Conservation (phyloP, 768 basidiomycete genomes). For the Lactifluus echinatus region DNA sequence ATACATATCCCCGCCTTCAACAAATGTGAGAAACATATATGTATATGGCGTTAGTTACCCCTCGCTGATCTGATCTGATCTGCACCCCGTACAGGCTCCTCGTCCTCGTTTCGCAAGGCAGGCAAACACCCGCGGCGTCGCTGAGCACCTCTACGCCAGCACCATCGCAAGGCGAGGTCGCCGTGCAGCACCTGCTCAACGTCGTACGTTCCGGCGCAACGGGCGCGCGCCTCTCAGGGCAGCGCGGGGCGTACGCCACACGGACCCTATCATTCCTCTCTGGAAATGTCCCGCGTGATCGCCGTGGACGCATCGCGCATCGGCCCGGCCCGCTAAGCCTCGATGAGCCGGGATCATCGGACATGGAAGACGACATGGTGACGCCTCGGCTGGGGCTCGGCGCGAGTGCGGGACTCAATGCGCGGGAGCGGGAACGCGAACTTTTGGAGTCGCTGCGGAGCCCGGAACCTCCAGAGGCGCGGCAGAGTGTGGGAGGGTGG, state of each 20-base stretch:
- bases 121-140: conserved; percentile 51
- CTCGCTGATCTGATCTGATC: neutral
- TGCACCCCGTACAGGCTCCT: conserved; percentile 45
- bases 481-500: conserved; percentile 64
- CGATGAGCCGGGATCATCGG: conserved; percentile 24
- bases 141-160: conserved; percentile 46
- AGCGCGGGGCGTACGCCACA: conserved; percentile 21
- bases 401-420: conserved; percentile 28
- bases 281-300: conserved; percentile 65
- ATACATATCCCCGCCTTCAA: conserved; percentile 60
- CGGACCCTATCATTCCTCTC: conserved; percentile 63
- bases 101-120: conserved; percentile 62
- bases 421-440: conserved; percentile 39
- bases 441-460: conserved; percentile 48
- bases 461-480: conserved; percentile 19
- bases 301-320: conserved; percentile 66
- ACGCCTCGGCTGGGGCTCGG: conserved; percentile 15
- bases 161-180: conserved; percentile 56
- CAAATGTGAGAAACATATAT: conserved; percentile 53
- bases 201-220: conserved; percentile 45
- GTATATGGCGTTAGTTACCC: too few relatives aligned
- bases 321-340: conserved; percentile 22
- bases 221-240: conserved; percentile 22
- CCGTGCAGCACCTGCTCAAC: conserved; percentile 57
- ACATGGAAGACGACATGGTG: conserved; percentile 18